phyloP scores from a whole-genome alignment of 1,284 basidiomycete species.

The Phenoliferia sp. region DNA sequence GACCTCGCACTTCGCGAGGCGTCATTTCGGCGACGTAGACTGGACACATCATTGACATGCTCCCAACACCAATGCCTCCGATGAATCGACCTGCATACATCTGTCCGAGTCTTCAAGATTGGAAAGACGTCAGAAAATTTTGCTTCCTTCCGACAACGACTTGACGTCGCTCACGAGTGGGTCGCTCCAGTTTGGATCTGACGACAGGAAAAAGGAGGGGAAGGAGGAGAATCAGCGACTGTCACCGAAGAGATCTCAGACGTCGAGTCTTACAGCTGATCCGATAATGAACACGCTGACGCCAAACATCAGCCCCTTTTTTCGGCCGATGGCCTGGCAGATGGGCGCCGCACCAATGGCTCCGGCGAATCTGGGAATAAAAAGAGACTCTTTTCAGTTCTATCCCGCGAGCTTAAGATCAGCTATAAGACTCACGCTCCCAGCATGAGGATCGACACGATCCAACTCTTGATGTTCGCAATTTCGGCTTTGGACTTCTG shows the following conservation, averaged over 20 bases:
- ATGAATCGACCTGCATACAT: constrained; percentile 1
- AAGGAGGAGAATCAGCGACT: background rate
- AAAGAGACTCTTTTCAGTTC: background rate
- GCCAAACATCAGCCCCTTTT: background rate
- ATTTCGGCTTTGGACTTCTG: background rate
- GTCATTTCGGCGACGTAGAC: constrained; percentile 1
- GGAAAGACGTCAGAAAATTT: background rate
- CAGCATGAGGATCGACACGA: constrained; percentile 1
- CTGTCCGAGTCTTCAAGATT: background rate
- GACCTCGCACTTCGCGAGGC: constrained; percentile 1
- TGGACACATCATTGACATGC: constrained; percentile 2
- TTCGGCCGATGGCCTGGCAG: background rate
- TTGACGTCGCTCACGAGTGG: background rate
- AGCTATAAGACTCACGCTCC: background rate
- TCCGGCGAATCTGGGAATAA: background rate
- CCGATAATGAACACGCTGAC: background rate
- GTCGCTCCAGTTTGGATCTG: background rate
- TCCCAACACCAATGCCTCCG: constrained; percentile 1
- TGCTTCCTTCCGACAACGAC: background rate
- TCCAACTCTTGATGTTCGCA: background rate
- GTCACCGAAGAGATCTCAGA: background rate
- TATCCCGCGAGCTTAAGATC: background rate
- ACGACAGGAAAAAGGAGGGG: background rate
- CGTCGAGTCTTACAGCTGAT: background rate
- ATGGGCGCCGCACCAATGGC: background rate